Percentiles rank a stretch among this genome's conserved stretches.
Evolutionary conservation across 2,329 filamentous ascomycete species (phyloP).

Genomic region (Sarocladium brachiariae): DNA sequence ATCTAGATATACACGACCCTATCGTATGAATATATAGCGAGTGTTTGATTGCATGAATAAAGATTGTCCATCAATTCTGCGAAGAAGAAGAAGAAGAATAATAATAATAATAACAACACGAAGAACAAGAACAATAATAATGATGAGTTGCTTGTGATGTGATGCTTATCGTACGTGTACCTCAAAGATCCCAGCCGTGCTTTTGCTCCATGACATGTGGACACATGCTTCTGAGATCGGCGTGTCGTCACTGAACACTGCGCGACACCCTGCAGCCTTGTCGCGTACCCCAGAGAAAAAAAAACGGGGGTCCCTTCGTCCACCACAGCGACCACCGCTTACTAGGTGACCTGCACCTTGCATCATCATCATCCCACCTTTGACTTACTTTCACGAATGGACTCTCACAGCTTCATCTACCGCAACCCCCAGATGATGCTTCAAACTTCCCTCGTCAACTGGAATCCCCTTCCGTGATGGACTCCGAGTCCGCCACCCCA

Average conservation of each 20-base stretch:
- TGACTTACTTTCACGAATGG: background rate
- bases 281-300: slow-evolving; percentile 1
- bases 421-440: background rate
- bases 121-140: too few species aligned
- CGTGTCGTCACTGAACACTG: slow-evolving; percentile 1
- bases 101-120: background rate
- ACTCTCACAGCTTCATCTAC: background rate
- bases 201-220: background rate
- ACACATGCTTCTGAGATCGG: background rate
- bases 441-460: background rate
- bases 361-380: background rate
- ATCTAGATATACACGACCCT: background rate
- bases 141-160: too few species aligned
- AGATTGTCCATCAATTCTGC: too few species aligned
- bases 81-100: too few species aligned
- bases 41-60: background rate
- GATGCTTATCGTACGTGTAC: background rate
- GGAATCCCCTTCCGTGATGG: background rate
- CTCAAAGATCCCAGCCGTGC: too few species aligned
- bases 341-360: background rate
- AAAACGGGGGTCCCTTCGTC: background rate
- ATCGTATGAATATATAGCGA: background rate
- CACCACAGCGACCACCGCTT: too few species aligned
- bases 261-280: slow-evolving; percentile 6
- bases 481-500: slow-evolving; percentile 3